Evolutionary conservation across 768 basidiomycete species (phyloP).

Genomic region (Podaxis sp.): DNA sequence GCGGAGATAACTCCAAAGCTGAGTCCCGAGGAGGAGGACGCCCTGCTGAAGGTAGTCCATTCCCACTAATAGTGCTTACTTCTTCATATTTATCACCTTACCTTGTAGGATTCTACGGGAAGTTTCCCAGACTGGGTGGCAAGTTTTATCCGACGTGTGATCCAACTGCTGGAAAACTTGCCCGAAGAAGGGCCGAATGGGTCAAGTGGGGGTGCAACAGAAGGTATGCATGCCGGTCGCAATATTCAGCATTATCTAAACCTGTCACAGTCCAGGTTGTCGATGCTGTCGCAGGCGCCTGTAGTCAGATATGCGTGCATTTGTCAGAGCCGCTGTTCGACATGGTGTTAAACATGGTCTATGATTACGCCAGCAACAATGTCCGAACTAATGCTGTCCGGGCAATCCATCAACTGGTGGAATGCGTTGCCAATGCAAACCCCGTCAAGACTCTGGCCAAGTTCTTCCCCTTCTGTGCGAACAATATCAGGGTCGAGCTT

Average conservation of each 20-base stretch:
- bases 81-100: not conserved
- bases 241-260: not conserved
- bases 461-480: conserved; percentile 72
- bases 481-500: conserved; percentile 71
- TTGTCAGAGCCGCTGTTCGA: conserved; percentile 74
- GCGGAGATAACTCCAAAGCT: conserved; percentile 39
- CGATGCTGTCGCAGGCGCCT: conserved; percentile 73
- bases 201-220: conserved; percentile 57
- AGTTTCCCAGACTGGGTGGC: conserved; percentile 82
- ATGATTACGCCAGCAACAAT: conserved; percentile 77
- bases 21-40: conserved; percentile 67
- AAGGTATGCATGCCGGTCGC: conserved; percentile 41
- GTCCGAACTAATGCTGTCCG: conserved; percentile 85
- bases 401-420: conserved; percentile 82
- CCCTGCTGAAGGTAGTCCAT: conserved; percentile 46
- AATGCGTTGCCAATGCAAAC: conserved; percentile 80
- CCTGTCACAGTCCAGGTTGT: conserved; percentile 59
- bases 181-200: conserved; percentile 77
- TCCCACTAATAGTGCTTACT: not conserved
- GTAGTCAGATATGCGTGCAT: conserved; percentile 76
- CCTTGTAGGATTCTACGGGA: conserved; percentile 56
- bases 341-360: conserved; percentile 79
- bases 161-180: conserved; percentile 79
- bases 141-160: conserved; percentile 75
- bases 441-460: conserved; percentile 74